Conservation (phyloP, 1,284 basidiomycete species). For the Tilletia walkeri region DNA sequence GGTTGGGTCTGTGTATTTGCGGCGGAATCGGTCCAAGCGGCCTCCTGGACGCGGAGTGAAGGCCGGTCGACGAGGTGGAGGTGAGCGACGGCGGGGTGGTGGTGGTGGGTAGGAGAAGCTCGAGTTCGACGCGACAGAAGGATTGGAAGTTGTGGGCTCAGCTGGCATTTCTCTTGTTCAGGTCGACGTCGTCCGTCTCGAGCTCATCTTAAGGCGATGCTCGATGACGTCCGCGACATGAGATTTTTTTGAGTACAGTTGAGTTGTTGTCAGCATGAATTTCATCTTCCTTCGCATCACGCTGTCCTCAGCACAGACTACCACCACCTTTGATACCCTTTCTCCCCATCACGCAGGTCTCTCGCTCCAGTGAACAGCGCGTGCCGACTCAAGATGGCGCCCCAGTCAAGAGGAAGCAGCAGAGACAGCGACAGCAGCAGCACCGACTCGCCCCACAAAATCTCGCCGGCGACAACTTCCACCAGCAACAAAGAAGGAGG, state of each 20-base stretch:
- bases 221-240: not conserved
- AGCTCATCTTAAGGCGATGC: not conserved
- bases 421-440: not conserved
- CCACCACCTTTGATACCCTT: too few relatives aligned
- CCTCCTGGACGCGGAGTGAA: conserved; percentile 4
- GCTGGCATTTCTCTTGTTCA: too few relatives aligned
- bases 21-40: conserved; percentile 11
- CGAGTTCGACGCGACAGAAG: not conserved
- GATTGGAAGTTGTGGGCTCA: not conserved
- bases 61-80: not conserved
- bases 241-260: too few relatives aligned
- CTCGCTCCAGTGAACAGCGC: too few relatives aligned
- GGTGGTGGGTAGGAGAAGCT: conserved; percentile 7
- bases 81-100: conserved; percentile 13
- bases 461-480: too few relatives aligned
- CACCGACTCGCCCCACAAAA: not conserved
- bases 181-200: not conserved
- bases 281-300: too few relatives aligned
- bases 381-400: not conserved
- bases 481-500: not conserved
- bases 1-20: conserved; percentile 32
- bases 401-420: conserved; percentile 15
- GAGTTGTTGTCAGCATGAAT: too few relatives aligned
- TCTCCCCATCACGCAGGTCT: too few relatives aligned
- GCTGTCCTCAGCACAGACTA: too few relatives aligned